phyloP scores from a whole-genome alignment of 108 stramenopile species.

The Nitzschia inconspicua region DNA sequence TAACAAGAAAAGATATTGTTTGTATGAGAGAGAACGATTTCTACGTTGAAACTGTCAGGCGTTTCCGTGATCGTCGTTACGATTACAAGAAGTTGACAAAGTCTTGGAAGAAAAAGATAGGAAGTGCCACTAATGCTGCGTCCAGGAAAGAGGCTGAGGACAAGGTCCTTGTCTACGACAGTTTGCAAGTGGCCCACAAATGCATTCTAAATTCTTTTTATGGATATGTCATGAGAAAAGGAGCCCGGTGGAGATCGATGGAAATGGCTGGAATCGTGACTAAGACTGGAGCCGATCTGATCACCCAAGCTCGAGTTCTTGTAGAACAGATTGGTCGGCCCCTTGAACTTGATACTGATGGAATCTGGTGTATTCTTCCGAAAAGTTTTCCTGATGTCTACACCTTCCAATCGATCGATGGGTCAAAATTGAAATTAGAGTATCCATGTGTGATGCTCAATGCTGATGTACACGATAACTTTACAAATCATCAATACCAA shows the following conservation, averaged over 20 bases:
- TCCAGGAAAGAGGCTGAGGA: conserved; percentile 91
- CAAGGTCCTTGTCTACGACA: conserved; percentile 92
- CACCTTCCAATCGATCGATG: conserved; percentile 74
- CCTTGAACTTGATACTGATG: conserved; percentile 98
- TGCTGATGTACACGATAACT: conserved; percentile 96
- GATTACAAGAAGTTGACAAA: conserved; percentile 98
- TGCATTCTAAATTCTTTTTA: conserved; percentile 92
- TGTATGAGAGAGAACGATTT: conserved; percentile 99
- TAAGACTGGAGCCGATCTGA: conserved; percentile 96
- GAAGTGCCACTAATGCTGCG: conserved; percentile 73
- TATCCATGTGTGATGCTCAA: conserved; percentile 99
- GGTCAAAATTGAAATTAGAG: conserved; percentile 78
- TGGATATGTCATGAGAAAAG: conserved; percentile 99
- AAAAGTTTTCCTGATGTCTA: conserved; percentile 94
- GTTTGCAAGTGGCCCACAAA: conserved; percentile 99
- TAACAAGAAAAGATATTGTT: conserved; percentile 86
- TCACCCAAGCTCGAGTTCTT: conserved; percentile 93
- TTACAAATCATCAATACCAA: conserved; percentile 99
- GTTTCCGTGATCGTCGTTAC: conserved; percentile 98
- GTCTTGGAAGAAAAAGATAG: conserved; percentile 91
- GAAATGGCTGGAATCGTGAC: conserved; percentile 99
- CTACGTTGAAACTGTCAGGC: conserved; percentile 98
- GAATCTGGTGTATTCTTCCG: conserved; percentile 99
- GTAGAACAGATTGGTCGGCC: conserved; percentile 98
- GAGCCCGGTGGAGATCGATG: conserved; percentile 99